A percentile compares a stretch with the other conserved stretches of the same genome.
Conservation (phyloP, 192 early-diverging fungal genomes). For the Anaeromyces robustus region DNA sequence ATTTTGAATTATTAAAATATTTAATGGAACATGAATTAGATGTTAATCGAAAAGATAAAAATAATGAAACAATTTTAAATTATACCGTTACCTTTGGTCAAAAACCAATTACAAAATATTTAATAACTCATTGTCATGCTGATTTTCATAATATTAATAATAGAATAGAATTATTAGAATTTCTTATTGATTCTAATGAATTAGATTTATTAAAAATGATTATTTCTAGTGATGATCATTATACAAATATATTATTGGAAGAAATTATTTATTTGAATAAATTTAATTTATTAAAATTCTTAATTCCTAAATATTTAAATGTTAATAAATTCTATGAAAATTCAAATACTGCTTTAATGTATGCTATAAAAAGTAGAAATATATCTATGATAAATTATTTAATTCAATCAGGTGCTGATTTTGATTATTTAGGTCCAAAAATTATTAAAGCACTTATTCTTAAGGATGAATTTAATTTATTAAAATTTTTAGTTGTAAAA, state of each 20-base stretch:
- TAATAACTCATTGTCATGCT: neutral
- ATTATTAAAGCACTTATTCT: neutral
- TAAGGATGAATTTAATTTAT: neutral
- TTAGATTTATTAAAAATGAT: neutral
- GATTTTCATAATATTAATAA: neutral
- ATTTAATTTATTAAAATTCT: neutral
- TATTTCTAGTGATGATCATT: neutral
- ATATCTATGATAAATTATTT: neutral
- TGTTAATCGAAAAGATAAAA: neutral
- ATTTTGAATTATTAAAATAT: neutral
- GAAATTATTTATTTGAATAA: neutral
- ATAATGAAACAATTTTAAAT: neutral
- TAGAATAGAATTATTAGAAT: neutral
- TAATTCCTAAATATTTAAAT: neutral
- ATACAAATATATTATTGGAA: neutral
- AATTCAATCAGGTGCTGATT: neutral
- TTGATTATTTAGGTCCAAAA: neutral
- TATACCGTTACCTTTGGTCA: neutral
- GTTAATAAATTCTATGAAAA: neutral
- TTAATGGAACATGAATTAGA: neutral
- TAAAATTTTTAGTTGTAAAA: neutral
- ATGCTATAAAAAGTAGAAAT: neutral
- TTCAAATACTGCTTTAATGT: neutral
- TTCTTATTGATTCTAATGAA: neutral
- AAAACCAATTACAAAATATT: neutral